Evolutionary conservation across 1,284 basidiomycete species (phyloP), one percentile per base, ranked within the genome.

Genomic region (Naganishia cerealis): DNA sequence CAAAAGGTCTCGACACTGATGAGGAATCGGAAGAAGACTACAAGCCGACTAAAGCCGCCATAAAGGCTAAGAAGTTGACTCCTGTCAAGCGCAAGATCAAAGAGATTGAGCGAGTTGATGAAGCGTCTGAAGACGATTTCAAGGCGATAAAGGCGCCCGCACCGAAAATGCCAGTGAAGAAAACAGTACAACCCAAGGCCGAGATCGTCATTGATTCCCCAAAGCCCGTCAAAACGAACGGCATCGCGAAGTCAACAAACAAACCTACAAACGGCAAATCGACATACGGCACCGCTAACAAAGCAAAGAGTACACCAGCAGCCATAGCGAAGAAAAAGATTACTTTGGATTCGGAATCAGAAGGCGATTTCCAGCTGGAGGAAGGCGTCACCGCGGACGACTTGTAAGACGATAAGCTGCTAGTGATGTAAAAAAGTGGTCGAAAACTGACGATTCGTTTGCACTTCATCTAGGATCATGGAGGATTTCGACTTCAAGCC

Each of bases 21-120:
- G 86, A 86, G 69, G 88, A 87, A 62, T 89, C 89, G 63, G 79
- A 80, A 56, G 79, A 78, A 57, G 89, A 92, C 70, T 92, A 91
- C 78, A 87, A 86, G 75, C 90, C 90, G 3, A 83, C 82, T 67
- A 90, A 72, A 67, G 67, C 71, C 48, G 57, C 71, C 57, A 74
- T 66, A 42, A 69, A 57, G 29, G 71, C 67, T 13, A 72, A 70
- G 40, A 66, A 66, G 81, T 72, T 75, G 70, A 72, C 81, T 74
- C 72, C 79, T 68, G 71, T 57, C n/a, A 65, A 62, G 39, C 66
- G 68, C 39, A 71, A 71, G 26, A 66, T 57, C 57, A 57, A 59
- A 54, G 72, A 69, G 5, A 42, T 57, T 26, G 77, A 83, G 0
- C 81, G 87, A 43, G 84, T 85, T 1, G 86, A 88, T 73, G 87